phyloP scores from a whole-genome alignment of 441 rosid species.

The Croton setiger region DNA sequence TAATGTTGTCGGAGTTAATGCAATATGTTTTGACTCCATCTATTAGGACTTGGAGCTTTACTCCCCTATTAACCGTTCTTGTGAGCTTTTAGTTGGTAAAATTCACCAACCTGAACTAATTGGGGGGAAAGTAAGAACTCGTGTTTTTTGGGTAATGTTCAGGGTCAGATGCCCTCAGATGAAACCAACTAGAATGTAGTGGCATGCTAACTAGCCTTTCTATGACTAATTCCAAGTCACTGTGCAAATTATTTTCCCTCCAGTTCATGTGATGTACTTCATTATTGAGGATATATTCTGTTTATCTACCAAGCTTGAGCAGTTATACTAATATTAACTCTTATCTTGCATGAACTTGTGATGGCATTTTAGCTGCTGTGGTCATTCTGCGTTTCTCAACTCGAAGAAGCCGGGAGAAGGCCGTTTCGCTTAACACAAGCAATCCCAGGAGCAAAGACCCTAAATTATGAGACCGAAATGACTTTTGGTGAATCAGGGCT shows the following conservation, averaged over 20 bases:
- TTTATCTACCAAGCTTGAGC: not conserved
- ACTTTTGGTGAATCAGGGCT: slow-evolving; percentile 76
- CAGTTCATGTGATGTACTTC: not conserved
- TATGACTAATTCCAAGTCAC: not conserved
- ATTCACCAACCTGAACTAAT: not conserved
- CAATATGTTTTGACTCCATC: not conserved
- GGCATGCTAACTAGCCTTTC: not conserved
- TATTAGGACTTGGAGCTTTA: not conserved
- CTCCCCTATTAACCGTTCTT: not conserved
- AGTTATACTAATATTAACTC: not conserved
- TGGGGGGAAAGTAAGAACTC: not conserved
- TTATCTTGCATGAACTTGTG: not conserved
- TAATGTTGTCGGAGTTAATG: not conserved
- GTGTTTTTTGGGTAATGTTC: not conserved
- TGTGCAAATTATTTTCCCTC: not conserved
- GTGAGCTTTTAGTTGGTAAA: not conserved
- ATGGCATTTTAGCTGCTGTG: slow-evolving; percentile 59
- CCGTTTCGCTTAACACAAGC: slow-evolving; percentile 70
- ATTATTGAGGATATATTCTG: not conserved
- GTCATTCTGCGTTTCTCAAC: slow-evolving; percentile 77
- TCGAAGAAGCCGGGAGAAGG: slow-evolving; percentile 57
- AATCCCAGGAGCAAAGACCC: slow-evolving; percentile 74
- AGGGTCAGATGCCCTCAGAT: not conserved
- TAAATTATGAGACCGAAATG: slow-evolving; percentile 58
- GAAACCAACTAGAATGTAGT: not conserved